phyloP scores from a whole-genome alignment of 345 rosid species.

The Rhodamnia rubescens region DNA sequence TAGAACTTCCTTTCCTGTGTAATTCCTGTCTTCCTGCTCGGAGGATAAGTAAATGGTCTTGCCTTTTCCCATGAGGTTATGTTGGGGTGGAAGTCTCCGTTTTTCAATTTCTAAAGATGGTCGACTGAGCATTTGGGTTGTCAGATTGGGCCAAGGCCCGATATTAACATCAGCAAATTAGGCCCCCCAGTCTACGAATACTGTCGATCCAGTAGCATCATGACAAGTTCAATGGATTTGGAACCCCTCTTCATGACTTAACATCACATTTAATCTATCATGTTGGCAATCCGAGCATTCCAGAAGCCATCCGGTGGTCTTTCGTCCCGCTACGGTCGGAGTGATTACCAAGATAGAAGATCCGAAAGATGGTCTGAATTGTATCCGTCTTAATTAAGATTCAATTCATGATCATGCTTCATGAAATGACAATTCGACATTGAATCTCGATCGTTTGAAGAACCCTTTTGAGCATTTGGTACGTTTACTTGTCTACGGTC shows the following conservation, averaged over 20 bases:
- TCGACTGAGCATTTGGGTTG: neutral
- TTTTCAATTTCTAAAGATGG: neutral
- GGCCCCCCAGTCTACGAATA: neutral
- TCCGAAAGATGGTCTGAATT: neutral
- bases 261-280: too few relatives aligned
- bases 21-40: neutral
- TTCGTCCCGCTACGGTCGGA: too few relatives aligned
- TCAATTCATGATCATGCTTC: neutral
- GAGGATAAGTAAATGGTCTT: neutral
- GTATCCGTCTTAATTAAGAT: neutral
- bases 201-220: neutral
- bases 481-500: neutral
- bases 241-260: too few relatives aligned
- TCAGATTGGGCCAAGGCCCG: neutral
- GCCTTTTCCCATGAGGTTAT: neutral
- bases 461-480: neutral
- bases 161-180: neutral
- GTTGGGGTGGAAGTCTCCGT: neutral
- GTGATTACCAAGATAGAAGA: neutral
- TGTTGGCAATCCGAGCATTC: too few relatives aligned
- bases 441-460: neutral
- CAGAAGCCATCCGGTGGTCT: too few relatives aligned
- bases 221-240: too few relatives aligned
- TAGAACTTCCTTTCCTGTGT: neutral
- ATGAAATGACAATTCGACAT: neutral